These are phyloP conservation scores for Mallotus repandus DNA, from an alignment of 441 rosid species.

Conservation along the genomic window DNA sequence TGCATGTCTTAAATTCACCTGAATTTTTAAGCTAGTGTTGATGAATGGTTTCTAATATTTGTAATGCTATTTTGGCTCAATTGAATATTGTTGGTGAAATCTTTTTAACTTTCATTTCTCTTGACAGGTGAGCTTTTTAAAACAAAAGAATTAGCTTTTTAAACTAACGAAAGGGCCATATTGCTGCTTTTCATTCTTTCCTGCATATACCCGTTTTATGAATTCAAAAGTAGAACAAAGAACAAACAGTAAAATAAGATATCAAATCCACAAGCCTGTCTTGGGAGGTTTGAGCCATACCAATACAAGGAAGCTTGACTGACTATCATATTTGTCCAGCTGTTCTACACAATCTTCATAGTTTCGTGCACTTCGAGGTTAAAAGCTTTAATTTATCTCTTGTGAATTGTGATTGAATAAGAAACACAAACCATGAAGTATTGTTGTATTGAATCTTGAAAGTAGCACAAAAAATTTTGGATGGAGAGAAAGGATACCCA, in stretches of 20 bases:
- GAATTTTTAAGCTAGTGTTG: too few species aligned
- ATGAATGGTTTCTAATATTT: too few species aligned
- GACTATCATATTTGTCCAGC: background rate
- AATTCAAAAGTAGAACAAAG: background rate
- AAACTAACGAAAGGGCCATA: background rate
- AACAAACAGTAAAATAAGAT: background rate
- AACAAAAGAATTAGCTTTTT: too few species aligned
- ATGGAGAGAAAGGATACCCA: background rate
- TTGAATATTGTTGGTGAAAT: too few species aligned
- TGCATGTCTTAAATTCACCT: background rate
- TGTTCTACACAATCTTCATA: background rate
- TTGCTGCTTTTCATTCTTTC: background rate
- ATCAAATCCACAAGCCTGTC: background rate
- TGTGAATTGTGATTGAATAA: background rate
- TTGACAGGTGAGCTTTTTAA: too few species aligned
- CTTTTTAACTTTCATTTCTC: too few species aligned
- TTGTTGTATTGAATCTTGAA: background rate
- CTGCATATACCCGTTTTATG: background rate
- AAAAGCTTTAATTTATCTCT: background rate
- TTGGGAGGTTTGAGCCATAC: conserved; percentile 6
- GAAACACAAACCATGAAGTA: background rate
- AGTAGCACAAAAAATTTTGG: background rate
- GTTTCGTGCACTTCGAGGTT: background rate
- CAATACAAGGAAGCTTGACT: too few species aligned
- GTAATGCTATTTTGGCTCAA: too few species aligned